Evolutionary conservation across 108 stramenopile genomes (phyloP), one percentile per base, ranked within the genome.

Genomic region (Pseudonitzschia pungens): DNA sequence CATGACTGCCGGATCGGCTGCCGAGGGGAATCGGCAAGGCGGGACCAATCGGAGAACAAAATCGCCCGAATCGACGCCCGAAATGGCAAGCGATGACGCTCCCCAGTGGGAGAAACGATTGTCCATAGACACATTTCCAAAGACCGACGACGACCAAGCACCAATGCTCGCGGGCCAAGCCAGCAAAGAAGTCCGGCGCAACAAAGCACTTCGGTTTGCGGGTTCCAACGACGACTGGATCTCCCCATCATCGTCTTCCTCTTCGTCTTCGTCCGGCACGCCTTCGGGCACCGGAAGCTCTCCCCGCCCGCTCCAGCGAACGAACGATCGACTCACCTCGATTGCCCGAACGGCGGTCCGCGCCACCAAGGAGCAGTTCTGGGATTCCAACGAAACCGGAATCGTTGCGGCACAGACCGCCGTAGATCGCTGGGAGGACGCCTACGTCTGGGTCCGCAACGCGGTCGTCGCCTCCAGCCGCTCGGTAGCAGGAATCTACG

Each of bases 341-440:
- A 62, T 62, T 36, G 60, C 40, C 16, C 29, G 60, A 28, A 79
- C 65, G 40, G 86, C 81, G 0, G 86, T 72, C 2, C 42, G 81
- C 27, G 54, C 73, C 41, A 86, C 80, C 68, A 86, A 86, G 57
- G 52, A 78, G 73, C 65, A 81, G 66, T 75, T 89, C 53, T 89
- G 88, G 88, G 86, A 89, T 65, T 84, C 85, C 21, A 89, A 86
- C 59, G 88, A 86, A 62, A 66, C 76, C 8, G 73, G 70, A 10
- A 79, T 86, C 33, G 79, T 82, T 24, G 88, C 82, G 10, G 88
- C 88, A 26, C 78, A 83, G 31, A 50, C 65, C 20, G 88, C 88
- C 5, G 85, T 86, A 0, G 88, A 89, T 77, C 78, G 79, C 28
- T 89, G 83, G 83, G 88, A 86, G 72, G 62, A 80, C 15, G 42